These are phyloP conservation scores for Rhododendron griersonianum DNA, from an alignment of 148 eudicot species.

Conservation along the genomic window DNA sequence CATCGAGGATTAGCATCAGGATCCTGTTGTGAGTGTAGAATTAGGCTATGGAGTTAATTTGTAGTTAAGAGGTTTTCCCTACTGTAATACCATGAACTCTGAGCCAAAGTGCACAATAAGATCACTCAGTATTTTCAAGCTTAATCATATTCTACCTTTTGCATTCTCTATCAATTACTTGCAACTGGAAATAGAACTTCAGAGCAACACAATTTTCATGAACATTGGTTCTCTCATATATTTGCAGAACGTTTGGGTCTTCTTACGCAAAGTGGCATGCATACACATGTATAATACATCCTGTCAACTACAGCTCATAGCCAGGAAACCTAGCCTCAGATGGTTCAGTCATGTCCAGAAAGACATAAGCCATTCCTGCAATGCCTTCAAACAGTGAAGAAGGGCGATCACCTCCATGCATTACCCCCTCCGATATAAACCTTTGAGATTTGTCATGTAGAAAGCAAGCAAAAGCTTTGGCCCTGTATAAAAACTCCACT, in stretches of 20 bases:
- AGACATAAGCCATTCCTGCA: constrained; percentile 79
- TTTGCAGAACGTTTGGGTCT: neutral
- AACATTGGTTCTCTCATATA: neutral
- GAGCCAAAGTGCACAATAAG: constrained; percentile 6
- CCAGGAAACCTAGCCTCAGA: constrained; percentile 74
- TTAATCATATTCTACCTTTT: neutral
- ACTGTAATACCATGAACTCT: constrained; percentile 2
- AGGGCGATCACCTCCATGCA: constrained; percentile 87
- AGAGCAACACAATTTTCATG: neutral
- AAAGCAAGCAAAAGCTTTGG: constrained; percentile 84
- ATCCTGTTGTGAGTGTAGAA: constrained; percentile 5
- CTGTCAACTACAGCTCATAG: constrained; percentile 38
- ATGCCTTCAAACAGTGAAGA: constrained; percentile 84
- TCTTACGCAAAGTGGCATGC: neutral
- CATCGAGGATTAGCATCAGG: neutral
- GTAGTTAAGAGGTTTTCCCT: constrained; percentile 18
- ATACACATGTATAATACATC: neutral
- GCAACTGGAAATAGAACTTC: neutral
- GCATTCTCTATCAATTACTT: neutral
- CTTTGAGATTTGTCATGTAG: constrained; percentile 47
- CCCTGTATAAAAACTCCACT: constrained; percentile 50
- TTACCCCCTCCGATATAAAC: constrained; percentile 58
- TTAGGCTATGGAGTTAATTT: neutral
- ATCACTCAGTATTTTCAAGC: neutral
- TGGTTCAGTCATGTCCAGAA: constrained; percentile 68